Evolutionary conservation across 2,329 filamentous ascomycete genomes (phyloP).

Genomic region (Verticillium longisporum): DNA sequence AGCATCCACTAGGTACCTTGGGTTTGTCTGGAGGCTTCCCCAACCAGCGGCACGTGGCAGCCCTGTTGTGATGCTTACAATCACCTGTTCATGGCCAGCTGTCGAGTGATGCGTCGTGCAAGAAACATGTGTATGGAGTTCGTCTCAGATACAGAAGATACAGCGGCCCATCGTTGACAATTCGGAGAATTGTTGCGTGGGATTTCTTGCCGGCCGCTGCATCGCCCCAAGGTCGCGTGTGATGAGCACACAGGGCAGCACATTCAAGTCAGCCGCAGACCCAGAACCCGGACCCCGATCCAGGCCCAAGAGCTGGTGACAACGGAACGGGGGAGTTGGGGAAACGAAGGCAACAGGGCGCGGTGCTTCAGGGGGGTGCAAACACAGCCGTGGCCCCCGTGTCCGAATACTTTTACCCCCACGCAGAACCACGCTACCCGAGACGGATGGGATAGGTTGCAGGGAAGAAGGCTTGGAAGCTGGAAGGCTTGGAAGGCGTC

Average conservation of each 20-base stretch:
- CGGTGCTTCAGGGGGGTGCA: neutral
- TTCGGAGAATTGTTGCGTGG: neutral
- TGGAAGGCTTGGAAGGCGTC: neutral
- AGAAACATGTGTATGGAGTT: neutral
- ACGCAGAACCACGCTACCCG: neutral
- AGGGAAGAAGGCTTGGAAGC: neutral
- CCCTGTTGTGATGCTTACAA: neutral
- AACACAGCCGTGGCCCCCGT: neutral
- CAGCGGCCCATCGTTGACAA: neutral
- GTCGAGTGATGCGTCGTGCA: neutral
- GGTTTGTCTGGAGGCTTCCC: neutral
- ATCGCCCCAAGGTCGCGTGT: neutral
- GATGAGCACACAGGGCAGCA: neutral
- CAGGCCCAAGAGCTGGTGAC: neutral
- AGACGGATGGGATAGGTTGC: neutral
- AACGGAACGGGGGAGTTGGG: neutral
- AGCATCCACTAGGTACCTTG: neutral
- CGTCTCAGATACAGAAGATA: neutral
- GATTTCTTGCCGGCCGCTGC: neutral
- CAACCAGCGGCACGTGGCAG: neutral
- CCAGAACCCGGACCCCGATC: neutral
- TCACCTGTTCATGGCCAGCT: neutral
- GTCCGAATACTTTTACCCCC: neutral
- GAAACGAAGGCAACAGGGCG: neutral
- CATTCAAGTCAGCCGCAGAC: neutral